phyloP scores from a whole-genome alignment of 1,284 basidiomycete species.

The Hemileia vastatrix region DNA sequence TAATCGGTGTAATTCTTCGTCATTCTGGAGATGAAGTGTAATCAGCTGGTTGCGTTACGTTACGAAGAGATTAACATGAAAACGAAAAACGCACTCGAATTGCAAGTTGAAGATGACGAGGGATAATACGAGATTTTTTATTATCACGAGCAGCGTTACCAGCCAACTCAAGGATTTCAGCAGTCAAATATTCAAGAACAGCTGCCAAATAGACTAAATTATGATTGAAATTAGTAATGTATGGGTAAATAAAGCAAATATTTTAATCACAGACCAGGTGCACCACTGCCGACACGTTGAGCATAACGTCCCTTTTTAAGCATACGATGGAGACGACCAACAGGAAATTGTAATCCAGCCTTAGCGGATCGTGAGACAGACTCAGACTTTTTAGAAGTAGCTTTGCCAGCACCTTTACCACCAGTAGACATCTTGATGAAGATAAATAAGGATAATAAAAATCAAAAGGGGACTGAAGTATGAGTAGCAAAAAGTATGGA shows the following conservation, averaged over 20 bases:
- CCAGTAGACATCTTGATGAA: constrained; percentile 17
- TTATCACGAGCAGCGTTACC: constrained; percentile 65
- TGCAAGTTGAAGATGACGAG: constrained; percentile 77
- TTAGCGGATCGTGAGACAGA: constrained; percentile 62
- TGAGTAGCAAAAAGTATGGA: no score
- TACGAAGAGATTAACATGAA: background rate
- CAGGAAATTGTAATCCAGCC: constrained; percentile 71
- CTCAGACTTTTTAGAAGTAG: constrained; percentile 14
- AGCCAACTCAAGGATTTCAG: constrained; percentile 77
- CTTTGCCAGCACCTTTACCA: constrained; percentile 22
- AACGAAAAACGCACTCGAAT: constrained; percentile 49
- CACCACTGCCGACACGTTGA: constrained; percentile 62
- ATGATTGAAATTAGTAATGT: background rate
- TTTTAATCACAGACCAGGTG: constrained; percentile 55
- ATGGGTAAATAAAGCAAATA: background rate
- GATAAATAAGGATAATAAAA: no score
- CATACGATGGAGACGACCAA: constrained; percentile 77
- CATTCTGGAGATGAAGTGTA: constrained; percentile 26
- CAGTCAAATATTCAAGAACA: constrained; percentile 71
- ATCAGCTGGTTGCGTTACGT: background rate
- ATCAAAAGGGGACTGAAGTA: no score
- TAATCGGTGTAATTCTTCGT: constrained; percentile 56
- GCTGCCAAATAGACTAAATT: constrained; percentile 70
- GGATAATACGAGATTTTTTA: constrained; percentile 80
- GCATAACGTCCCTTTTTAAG: constrained; percentile 77